These are phyloP conservation scores for Pythium coloratum DNA, from an alignment of 352 stramenopile genomes.

Conservation along the genomic window DNA sequence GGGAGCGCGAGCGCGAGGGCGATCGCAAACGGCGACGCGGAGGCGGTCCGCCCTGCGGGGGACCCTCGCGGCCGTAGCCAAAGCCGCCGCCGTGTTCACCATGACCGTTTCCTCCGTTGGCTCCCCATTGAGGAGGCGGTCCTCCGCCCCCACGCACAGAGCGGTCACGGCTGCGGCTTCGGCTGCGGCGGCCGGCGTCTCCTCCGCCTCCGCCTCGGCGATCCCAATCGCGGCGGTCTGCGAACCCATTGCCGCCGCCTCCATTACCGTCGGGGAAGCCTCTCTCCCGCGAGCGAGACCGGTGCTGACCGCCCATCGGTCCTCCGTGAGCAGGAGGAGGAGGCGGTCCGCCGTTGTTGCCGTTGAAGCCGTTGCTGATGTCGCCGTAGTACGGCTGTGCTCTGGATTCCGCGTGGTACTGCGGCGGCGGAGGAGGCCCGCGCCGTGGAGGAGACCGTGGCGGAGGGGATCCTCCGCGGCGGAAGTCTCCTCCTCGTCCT, in stretches of 20 bases:
- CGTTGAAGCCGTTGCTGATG: slow-evolving; percentile 5
- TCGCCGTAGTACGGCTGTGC: slow-evolving; percentile 14
- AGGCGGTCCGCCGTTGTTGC: slow-evolving; percentile 14
- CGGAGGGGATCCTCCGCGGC: slow-evolving; percentile 17
- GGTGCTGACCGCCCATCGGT: slow-evolving; percentile 22
- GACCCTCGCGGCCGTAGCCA: slow-evolving; percentile 17
- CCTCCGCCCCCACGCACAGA: background rate
- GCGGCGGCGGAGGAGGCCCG: slow-evolving; percentile 19
- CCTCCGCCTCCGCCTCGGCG: slow-evolving; percentile 5
- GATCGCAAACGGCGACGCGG: slow-evolving; percentile 16
- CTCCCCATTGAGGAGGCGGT: slow-evolving; percentile 4
- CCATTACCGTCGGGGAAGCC: slow-evolving; percentile 3
- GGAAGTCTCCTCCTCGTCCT: slow-evolving; percentile 11
- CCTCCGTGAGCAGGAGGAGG: slow-evolving; percentile 5
- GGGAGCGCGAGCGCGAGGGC: slow-evolving; percentile 28
- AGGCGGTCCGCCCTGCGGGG: slow-evolving; percentile 3
- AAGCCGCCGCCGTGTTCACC: slow-evolving; percentile 10
- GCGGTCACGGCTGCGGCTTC: slow-evolving; percentile 26
- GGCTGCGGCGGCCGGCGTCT: slow-evolving; percentile 7
- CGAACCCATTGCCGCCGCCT: slow-evolving; percentile 11
- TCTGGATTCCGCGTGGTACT: background rate
- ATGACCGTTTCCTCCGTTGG: slow-evolving; percentile 1
- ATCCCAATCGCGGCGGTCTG: slow-evolving; percentile 16
- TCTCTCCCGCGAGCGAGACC: slow-evolving; percentile 36
- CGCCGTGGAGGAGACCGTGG: slow-evolving; percentile 23